Evolutionary conservation across 257 asterid genomes (phyloP).

Genomic region (Primulina huaijiensis): DNA sequence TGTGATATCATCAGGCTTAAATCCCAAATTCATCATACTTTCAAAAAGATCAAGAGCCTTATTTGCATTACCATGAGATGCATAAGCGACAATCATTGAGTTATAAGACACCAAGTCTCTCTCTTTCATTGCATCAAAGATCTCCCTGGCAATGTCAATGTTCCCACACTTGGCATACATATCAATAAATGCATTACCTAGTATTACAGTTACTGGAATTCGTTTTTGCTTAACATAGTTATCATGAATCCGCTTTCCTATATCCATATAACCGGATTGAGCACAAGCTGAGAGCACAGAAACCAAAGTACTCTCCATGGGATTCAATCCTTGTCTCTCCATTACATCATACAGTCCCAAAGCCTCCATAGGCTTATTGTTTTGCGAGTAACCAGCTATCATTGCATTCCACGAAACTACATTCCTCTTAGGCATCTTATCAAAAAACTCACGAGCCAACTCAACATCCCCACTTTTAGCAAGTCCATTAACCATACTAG

Average conservation of each 20-base stretch:
- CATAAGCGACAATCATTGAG: constrained; percentile 63
- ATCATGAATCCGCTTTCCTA: constrained; percentile 42
- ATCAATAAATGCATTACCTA: constrained; percentile 62
- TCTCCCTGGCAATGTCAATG: constrained; percentile 47
- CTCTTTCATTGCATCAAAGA: constrained; percentile 46
- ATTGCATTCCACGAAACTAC: constrained; percentile 79
- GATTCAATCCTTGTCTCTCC: constrained; percentile 51
- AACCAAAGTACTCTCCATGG: constrained; percentile 60
- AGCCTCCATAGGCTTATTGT: constrained; percentile 61
- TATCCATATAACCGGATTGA: constrained; percentile 56
- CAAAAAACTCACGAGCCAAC: constrained; percentile 50
- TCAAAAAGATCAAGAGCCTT: constrained; percentile 57
- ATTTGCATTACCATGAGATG: constrained; percentile 61
- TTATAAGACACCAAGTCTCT: constrained; percentile 72
- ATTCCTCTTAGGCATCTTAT: constrained; percentile 65
- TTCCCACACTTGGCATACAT: constrained; percentile 75
- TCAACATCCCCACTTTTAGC: constrained; percentile 64
- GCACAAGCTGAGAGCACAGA: constrained; percentile 80
- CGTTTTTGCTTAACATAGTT: constrained; percentile 44
- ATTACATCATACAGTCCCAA: constrained; percentile 51
- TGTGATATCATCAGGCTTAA: constrained; percentile 63
- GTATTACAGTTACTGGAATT: constrained; percentile 36
- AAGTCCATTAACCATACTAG: constrained; percentile 67
- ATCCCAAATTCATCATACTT: constrained; percentile 34
- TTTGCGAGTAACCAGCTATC: constrained; percentile 73